Base-by-base conservation (phyloP, 1,139 yeast species). In the Taphrina sp. region DNA sequence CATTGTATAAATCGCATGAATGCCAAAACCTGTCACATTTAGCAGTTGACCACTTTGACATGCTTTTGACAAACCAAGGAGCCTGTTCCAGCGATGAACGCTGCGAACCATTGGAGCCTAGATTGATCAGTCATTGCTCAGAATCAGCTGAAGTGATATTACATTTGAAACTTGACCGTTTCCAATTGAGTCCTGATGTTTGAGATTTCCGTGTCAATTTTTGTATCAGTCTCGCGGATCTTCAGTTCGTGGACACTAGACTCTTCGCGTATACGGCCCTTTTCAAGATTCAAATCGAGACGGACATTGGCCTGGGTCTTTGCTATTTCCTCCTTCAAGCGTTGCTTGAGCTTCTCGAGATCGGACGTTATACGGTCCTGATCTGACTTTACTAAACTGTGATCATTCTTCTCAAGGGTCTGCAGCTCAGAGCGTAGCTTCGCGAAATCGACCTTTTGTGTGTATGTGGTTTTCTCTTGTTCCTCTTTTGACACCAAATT, bases 361-460 rank as follows among this genome's bases (percentile, higher is more conserved):
- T 90, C 96, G 31, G 89, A 83, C 54, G 85, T 77, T 37, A 92
- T 74, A 52, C 89, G 78, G 64, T 92, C 97, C 66, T 88, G 94
- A 66, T 92, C 97, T 64, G 85, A 86, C 65, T 84, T 83, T 59
- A 92, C 77, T 52, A 81, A 79, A 56, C 86, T 83, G 65, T 87
- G 85, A 64, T 92, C 97, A 12, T 89, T 78, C 67, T 84, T 82
- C 71, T 92, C 98, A 72, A 87, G 80, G 44, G 90, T 83, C 66
- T 86, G 90, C 55, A 90, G 75, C 69, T 90, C 97, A 34, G 95
- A 95, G 67, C 89, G 85, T 60, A 90, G 77, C 67, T 90, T 90
- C 43, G 96, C 95, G 75, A 92, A 92, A 69, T 90, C 96, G 29
- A 92, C 97, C 65, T 92, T 87, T 65, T 92, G 98, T 67, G 90